Evolutionary conservation across 371 early-diverging fungal genomes (phyloP).

Genomic region (Mortierella sp.): DNA sequence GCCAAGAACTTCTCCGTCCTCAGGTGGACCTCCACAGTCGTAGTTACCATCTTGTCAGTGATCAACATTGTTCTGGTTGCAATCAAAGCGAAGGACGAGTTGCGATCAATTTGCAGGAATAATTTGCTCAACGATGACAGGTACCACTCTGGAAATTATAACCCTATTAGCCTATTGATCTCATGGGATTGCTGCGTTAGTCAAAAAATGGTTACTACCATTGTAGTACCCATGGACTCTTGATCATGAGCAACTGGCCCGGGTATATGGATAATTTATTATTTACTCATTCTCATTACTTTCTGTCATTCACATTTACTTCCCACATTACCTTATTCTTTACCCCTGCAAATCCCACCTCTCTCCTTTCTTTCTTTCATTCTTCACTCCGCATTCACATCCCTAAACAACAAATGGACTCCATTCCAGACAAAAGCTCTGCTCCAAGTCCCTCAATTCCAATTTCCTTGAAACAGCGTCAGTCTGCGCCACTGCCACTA

Average conservation of each 20-base stretch:
- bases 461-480: background rate
- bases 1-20: slow-evolving; percentile 38
- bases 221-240: background rate
- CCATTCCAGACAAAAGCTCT: slow-evolving; percentile 5
- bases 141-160: background rate
- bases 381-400: slow-evolving; percentile 3
- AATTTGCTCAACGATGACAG: background rate
- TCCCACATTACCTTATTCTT: background rate
- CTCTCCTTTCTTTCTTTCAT: background rate
- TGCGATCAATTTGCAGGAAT: background rate
- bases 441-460: background rate
- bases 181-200: background rate
- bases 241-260: too few species aligned
- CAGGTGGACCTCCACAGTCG: slow-evolving; percentile 22
- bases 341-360: background rate
- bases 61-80: slow-evolving; percentile 5
- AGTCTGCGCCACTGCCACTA: background rate
- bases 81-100: slow-evolving; percentile 9
- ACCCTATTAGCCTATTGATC: background rate
- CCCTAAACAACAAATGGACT: too few species aligned
- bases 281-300: background rate
- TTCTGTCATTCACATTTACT: background rate
- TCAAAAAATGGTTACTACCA: slow-evolving; percentile 6
- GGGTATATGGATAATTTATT: too few species aligned
- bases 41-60: background rate